A percentile compares a stretch with the other conserved stretches of the same genome.
These are phyloP conservation scores for Ustilago shanxiensis DNA, from an alignment of 1,284 basidiomycete genomes.

Conservation along the genomic window DNA sequence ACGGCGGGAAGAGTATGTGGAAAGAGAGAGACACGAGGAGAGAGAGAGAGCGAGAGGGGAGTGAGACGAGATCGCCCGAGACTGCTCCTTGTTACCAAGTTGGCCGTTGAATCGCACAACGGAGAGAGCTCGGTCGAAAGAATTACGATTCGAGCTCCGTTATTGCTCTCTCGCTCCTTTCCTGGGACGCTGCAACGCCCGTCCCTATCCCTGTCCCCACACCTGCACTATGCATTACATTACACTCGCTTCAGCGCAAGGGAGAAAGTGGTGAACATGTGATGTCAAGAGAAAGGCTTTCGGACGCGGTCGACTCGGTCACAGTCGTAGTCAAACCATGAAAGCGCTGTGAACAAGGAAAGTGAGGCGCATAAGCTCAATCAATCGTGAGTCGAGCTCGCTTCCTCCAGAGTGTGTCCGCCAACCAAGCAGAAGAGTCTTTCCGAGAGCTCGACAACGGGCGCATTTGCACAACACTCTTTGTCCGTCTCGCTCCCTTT, in stretches of 20 bases:
- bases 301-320: background rate
- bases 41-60: background rate
- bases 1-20: background rate
- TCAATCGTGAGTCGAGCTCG: background rate
- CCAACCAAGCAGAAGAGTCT: background rate
- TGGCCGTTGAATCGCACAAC: background rate
- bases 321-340: background rate
- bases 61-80: conserved; percentile 19
- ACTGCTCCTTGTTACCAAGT: conserved; percentile 17
- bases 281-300: background rate
- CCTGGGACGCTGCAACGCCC: background rate
- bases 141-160: background rate
- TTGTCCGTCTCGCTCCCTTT: too few relatives aligned
- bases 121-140: conserved; percentile 30
- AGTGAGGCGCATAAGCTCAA: background rate
- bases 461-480: background rate
- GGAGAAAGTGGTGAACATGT: too few relatives aligned
- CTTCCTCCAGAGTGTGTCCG: background rate
- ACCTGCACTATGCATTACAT: too few relatives aligned
- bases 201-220: background rate
- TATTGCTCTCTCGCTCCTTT: background rate
- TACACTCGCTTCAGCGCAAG: too few relatives aligned
- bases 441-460: background rate
- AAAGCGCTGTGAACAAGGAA: background rate
- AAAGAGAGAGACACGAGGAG: background rate